Base-by-base conservation (phyloP, 306 rosid genomes). In the Cucurbita maxima region DNA sequence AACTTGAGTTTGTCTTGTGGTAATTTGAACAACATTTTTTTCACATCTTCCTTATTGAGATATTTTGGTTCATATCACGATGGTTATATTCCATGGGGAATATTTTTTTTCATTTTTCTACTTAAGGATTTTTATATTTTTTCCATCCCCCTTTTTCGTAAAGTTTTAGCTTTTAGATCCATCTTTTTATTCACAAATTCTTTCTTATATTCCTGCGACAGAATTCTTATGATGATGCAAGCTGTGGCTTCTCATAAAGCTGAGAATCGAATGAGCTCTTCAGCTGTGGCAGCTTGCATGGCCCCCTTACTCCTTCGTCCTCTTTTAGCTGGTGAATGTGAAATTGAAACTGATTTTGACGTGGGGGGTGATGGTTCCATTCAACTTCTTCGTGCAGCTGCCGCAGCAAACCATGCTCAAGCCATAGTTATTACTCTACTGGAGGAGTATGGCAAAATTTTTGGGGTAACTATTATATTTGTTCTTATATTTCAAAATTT, bases 251-350 rank as follows among this genome's bases (percentile, higher is more conserved):
- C 89, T 25, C 84, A 79, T 78, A 92, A 90, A 85, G 84, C 84
- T 75, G 87, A 77, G 82, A 92, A 89, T 70, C 90, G 88, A 80
- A 92, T 92, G 98, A 92, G 96, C 86, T 81, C 95, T 82, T 88
- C 98, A 41, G 98, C 98, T 45, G 96, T 92, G 50, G 95, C 98
- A 79, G 98, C 98, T 74, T 92, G 98, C 89, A 92, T 92, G 98
- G 98, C 98, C 14, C 98, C 98, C 66, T 84, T 92, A 72, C 98
- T 92, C 81, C 95, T 92, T 57, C 95, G 98, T 59, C 96, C 98
- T 8, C 98, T 92, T 69, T 81, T 92, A 57, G 88, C 96, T 63
- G 98, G 98, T 76, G 98, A 89, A 15, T 92, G 98, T 82, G 98
- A 92, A 69, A 83, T 92, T 22, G 98, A 88, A 37, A 86, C 85